A percentile compares a stretch with the other conserved stretches of the same genome.
Conservation (phyloP, 2,329 filamentous ascomycete species). For the Aspergillus tubingensis region DNA sequence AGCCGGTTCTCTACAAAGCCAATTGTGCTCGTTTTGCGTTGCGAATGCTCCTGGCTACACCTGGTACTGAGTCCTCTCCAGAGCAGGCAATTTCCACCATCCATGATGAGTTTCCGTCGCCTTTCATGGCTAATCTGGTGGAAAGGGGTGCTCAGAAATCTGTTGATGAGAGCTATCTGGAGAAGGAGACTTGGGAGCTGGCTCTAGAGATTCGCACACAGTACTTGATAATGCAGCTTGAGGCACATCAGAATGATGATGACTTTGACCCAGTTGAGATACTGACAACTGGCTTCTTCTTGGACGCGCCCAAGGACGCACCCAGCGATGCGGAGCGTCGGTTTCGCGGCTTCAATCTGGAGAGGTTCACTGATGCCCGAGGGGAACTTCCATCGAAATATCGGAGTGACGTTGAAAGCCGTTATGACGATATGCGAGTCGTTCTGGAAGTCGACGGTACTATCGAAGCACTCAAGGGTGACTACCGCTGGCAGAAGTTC, state of each 20-base stretch:
- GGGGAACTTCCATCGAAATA: conserved; percentile 41
- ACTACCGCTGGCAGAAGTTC: conserved; percentile 55
- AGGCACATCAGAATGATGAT: conserved; percentile 31
- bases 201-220: conserved; percentile 59
- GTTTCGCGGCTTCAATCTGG: conserved; percentile 32
- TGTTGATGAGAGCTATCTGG: conserved; percentile 44
- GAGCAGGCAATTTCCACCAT: conserved; percentile 32
- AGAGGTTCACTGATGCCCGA: conserved; percentile 41
- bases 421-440: conserved; percentile 45
- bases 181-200: conserved; percentile 49
- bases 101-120: conserved; percentile 35
- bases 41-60: conserved; percentile 38
- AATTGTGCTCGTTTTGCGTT: conserved; percentile 47
- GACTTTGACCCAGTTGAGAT: conserved; percentile 44
- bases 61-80: conserved; percentile 19
- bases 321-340: conserved; percentile 6
- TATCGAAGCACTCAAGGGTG: conserved; percentile 45
- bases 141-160: conserved; percentile 11
- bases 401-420: conserved; percentile 37
- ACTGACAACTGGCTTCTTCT: conserved; percentile 47
- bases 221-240: conserved; percentile 49
- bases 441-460: conserved; percentile 33
- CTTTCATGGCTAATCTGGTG: conserved; percentile 37
- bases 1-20: conserved; percentile 44
- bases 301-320: conserved; percentile 21